These are phyloP conservation scores for Xylariaceae sp. DNA, from an alignment of 2,329 filamentous ascomycete genomes.

Conservation along the genomic window DNA sequence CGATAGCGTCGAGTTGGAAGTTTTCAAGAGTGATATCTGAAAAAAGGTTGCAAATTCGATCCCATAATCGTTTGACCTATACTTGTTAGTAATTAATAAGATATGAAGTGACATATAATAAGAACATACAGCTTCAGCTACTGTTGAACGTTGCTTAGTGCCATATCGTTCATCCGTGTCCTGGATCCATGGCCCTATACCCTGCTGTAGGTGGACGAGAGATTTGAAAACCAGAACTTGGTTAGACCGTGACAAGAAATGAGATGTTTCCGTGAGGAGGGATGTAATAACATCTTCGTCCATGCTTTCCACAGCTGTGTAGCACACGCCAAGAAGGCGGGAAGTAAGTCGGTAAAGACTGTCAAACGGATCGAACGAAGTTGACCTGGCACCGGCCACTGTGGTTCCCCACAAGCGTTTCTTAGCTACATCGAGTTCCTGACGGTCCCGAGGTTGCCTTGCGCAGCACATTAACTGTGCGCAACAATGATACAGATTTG, in stretches of 20 bases:
- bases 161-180: slow-evolving; percentile 48
- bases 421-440: slow-evolving; percentile 61
- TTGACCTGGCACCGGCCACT: slow-evolving; percentile 37
- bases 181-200: slow-evolving; percentile 60
- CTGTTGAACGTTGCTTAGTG: slow-evolving; percentile 38
- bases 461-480: slow-evolving; percentile 45
- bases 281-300: slow-evolving; percentile 36
- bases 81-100: slow-evolving; percentile 8
- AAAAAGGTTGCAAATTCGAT: slow-evolving; percentile 42
- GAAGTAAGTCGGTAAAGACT: slow-evolving; percentile 60
- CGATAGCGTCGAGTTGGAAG: slow-evolving; percentile 49
- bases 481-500: slow-evolving; percentile 33
- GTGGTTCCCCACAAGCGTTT: slow-evolving; percentile 62
- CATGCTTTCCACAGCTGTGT: slow-evolving; percentile 43
- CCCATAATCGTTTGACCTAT: slow-evolving; percentile 51
- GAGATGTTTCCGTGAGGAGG: slow-evolving; percentile 52
- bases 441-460: slow-evolving; percentile 54
- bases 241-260: slow-evolving; percentile 50
- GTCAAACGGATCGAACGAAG: slow-evolving; percentile 59
- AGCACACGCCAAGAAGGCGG: slow-evolving; percentile 51
- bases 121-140: slow-evolving; percentile 45
- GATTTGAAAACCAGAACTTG: slow-evolving; percentile 49
- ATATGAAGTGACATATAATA: background rate
- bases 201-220: slow-evolving; percentile 57
- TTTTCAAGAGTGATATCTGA: slow-evolving; percentile 36